Base-by-base conservation (phyloP, 106 monocot genomes). In the Dactylorhiza incarnata region DNA sequence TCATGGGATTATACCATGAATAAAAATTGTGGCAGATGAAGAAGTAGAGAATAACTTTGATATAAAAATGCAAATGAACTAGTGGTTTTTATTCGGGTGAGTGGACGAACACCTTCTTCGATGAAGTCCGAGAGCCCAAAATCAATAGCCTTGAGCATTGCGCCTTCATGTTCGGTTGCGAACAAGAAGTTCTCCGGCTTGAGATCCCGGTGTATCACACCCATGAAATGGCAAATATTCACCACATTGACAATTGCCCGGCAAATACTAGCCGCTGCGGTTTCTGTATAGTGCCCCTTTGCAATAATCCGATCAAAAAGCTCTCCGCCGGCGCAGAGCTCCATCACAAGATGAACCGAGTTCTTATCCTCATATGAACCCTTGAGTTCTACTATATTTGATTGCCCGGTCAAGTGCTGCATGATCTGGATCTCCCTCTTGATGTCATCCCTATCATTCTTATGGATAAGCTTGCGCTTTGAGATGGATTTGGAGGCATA, bases 131-230 rank as follows among this genome's bases (percentile, higher is more conserved):
- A 84, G 37, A 84, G 84, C 20, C 84, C 84, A 44, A 84, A 80
- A 76, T 84, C 80, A 15, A 80, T 84, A 2, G 80, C 77, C 73
- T 84, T 84, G 15, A 84, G 80, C 80, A 73, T 77, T 12, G 80
- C 76, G 22, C 22, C 48, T 43, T 84, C 80, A 56, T 67, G 66
- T 73, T 73, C 77, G 52, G 76, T 77, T 17, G 77, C 80, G 3
- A 84, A 80, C 84, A 84, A 76, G 77, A 84, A 84, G 65, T 84
- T 84, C 67, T 83, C 83, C 0, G 83, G 83, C 79, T 83, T 83
- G 45, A 83, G 75, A 45, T 83, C 83, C 52, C 83, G 71, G n/a
- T 84, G 84, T 77, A 84, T 80, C 62, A 80, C 80, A 25, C 84
- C 84, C 84, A 84, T 80, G 45, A 84, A 84, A 76, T 84, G 84